Base-by-base conservation (phyloP, 176 grass and related monocot genomes). In the Eremochloa ophiuroides region DNA sequence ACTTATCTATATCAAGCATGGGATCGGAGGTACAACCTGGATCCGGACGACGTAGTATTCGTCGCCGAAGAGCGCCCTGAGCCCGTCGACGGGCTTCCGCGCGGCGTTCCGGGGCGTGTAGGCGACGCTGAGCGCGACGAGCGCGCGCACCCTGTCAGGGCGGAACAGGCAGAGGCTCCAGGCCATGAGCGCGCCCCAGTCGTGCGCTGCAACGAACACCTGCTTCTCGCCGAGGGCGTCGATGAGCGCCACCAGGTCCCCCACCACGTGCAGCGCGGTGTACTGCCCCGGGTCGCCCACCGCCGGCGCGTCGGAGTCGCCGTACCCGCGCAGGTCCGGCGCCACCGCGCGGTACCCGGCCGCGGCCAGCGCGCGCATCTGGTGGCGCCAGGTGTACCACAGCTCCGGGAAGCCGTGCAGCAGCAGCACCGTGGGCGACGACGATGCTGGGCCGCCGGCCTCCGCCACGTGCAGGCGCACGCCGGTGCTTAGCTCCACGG, bases 21-120 rank as follows among this genome's bases (percentile, higher is more conserved):
- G n/a, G n/a, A n/a, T n/a, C n/a, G n/a, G n/a, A n/a, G n/a, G n/a
- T n/a, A n/a, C n/a, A n/a, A n/a, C 88, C 80, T 92, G 90, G 44
- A 92, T 80, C 8, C 87, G 68, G 79, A 82, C 77, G 78, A 94
- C 38, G 64, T 93, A 93, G 85, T 88, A 93, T 22, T 93, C 88
- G 37, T 91, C 88, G 26, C 91, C 85, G 76, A 65, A 94, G 22
- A 82, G 33, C 14, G 88, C 74, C 79, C 25, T 81, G 11, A 91
- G 18, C 13, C 61, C 81, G 0, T 94, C 91, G 0, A 88, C 56
- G 3, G 88, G 26, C 74, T 47, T 88, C 78, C 79, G 29, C 3
- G 75, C 63, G 0, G 91, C 82, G 77, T 73, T 90, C 15, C 88
- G 76, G 0, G 88, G 88, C 13, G 35, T 59, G 69, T 90, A 93